Conservation (phyloP, 371 early-diverging fungal species). For the Catenaria anguillulae region DNA sequence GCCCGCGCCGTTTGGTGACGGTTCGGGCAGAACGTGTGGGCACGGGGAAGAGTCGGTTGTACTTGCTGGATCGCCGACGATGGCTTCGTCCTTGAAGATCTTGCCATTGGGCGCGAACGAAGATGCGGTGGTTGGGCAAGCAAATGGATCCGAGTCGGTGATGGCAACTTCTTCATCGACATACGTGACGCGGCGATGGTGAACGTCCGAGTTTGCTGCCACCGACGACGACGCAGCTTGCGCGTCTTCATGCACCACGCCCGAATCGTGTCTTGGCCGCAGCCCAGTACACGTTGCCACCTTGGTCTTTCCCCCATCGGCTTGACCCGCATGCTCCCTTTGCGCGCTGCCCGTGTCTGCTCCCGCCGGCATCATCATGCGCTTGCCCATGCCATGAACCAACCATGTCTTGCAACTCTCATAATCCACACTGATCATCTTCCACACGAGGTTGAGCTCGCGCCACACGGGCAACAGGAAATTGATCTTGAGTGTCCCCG, state of each 20-base stretch:
- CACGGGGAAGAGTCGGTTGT: background rate
- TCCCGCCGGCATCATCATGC: too few species aligned
- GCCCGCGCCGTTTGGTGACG: constrained; percentile 8
- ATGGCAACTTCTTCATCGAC: background rate
- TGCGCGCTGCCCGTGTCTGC: too few species aligned
- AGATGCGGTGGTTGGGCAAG: background rate
- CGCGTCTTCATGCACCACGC: background rate
- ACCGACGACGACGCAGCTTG: background rate
- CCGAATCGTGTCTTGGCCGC: background rate
- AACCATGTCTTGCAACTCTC: constrained; percentile 5
- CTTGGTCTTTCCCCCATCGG: too few species aligned
- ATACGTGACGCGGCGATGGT: background rate
- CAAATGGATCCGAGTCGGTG: background rate
- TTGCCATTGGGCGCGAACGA: background rate
- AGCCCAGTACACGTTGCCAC: too few species aligned
- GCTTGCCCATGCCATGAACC: background rate
- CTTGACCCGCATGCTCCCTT: too few species aligned
- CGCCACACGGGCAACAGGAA: constrained; percentile 27
- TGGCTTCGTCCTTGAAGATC: background rate
- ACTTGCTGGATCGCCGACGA: too few species aligned
- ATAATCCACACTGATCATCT: constrained; percentile 6
- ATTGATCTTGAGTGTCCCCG: constrained; percentile 28
- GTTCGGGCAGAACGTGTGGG: too few species aligned
- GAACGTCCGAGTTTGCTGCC: background rate
- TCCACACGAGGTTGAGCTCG: constrained; percentile 12